A percentile compares a stretch with the other conserved stretches of the same genome.
Conservation (phyloP, 1,284 basidiomycete genomes). For the Rhizoctonia solani region DNA sequence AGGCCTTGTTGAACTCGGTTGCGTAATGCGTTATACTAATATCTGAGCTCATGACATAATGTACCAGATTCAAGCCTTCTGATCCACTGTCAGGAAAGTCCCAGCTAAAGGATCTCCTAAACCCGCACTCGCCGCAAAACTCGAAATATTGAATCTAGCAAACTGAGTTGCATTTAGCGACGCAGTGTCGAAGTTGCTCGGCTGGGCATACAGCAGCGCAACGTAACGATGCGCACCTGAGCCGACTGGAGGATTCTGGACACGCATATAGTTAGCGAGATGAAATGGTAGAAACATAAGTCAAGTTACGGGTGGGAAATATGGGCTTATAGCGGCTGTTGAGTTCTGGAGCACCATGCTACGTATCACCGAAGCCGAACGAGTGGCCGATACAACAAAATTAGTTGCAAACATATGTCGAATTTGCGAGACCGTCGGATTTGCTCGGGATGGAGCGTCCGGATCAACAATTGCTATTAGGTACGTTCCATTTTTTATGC, state of each 20-base stretch:
- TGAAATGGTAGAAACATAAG: not conserved
- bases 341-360: constrained; percentile 24
- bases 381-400: constrained; percentile 1
- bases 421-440: constrained; percentile 21
- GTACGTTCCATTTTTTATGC: constrained; percentile 21
- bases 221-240: constrained; percentile 32
- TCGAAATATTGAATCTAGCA: constrained; percentile 19
- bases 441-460: constrained; percentile 26
- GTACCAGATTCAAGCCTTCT: not conserved
- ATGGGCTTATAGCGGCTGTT: constrained; percentile 16
- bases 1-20: no score
- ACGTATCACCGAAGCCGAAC: not conserved
- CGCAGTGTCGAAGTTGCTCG: constrained; percentile 15
- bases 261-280: not conserved
- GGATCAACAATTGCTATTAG: constrained; percentile 31
- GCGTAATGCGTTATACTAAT: no score
- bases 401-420: constrained; percentile 26
- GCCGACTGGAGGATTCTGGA: constrained; percentile 18
- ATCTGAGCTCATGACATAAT: not conserved
- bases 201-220: constrained; percentile 31
- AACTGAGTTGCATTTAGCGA: constrained; percentile 25
- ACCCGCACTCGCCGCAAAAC: constrained; percentile 20
- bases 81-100: constrained; percentile 31
- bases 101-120: constrained; percentile 27
- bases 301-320: constrained; percentile 17